Conservation (phyloP, 306 rosid species). For the Quercus ilex region DNA sequence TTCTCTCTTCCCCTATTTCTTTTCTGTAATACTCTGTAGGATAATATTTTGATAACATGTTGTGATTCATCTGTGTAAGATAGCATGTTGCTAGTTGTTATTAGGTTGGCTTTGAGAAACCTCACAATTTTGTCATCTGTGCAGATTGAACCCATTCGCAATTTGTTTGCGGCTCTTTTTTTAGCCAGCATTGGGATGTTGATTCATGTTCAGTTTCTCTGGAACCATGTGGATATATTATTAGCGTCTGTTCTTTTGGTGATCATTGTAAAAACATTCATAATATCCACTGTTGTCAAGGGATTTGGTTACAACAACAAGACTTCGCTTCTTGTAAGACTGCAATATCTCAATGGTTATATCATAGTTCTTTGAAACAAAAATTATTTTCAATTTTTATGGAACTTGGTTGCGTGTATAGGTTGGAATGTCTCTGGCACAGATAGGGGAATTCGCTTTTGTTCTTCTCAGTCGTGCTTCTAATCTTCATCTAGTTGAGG, state of each 20-base stretch:
- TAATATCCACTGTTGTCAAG: slow-evolving; percentile 74
- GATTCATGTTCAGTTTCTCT: slow-evolving; percentile 95
- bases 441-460: slow-evolving; percentile 94
- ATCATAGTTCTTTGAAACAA: neutral
- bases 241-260: slow-evolving; percentile 95
- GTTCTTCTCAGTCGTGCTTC: slow-evolving; percentile 99
- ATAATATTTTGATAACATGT: neutral
- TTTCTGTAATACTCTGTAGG: neutral
- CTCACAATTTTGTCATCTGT: neutral
- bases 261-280: slow-evolving; percentile 74
- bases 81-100: neutral
- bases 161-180: slow-evolving; percentile 92
- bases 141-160: slow-evolving; percentile 97
- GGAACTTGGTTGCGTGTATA: slow-evolving; percentile 60
- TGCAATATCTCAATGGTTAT: slow-evolving; percentile 16
- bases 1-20: neutral
- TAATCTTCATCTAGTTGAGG: slow-evolving; percentile 98
- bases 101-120: neutral
- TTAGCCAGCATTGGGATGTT: slow-evolving; percentile 99
- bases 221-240: slow-evolving; percentile 95
- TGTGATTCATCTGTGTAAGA: neutral
- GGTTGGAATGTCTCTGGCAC: slow-evolving; percentile 98
- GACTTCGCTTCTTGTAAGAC: slow-evolving; percentile 91
- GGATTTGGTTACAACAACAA: slow-evolving; percentile 93
- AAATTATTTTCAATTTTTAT: slow-evolving; percentile 35